A percentile compares a stretch with the other conserved stretches of the same genome.
phyloP scores from a whole-genome alignment of 176 grass and related monocot species.

The Poa pratensis region DNA sequence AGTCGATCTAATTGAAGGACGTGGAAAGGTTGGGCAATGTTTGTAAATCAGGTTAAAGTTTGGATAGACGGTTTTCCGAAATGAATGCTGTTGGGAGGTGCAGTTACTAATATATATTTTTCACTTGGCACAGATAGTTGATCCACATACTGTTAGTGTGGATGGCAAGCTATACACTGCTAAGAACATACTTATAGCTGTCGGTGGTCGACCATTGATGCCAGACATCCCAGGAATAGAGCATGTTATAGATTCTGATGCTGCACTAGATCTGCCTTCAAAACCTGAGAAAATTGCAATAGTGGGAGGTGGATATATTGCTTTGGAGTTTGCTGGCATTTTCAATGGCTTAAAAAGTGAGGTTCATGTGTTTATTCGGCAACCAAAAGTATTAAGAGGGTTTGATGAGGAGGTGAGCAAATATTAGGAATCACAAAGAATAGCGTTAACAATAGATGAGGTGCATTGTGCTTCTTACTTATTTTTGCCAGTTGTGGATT shows the following conservation, averaged over 20 bases:
- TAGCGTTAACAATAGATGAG: slow-evolving; percentile 8
- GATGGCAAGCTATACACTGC: slow-evolving; percentile 73
- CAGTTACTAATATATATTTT: slow-evolving; percentile 35
- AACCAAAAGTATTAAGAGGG: slow-evolving; percentile 75
- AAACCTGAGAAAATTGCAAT: slow-evolving; percentile 79
- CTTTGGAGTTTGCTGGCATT: slow-evolving; percentile 83
- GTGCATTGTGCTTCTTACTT: slow-evolving; percentile 17
- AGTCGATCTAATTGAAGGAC: slow-evolving; percentile 75
- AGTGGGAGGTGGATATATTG: slow-evolving; percentile 80
- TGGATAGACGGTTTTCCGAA: slow-evolving; percentile 21
- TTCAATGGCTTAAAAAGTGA: slow-evolving; percentile 84
- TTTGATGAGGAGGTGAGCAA: slow-evolving; percentile 84
- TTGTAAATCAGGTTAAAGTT: slow-evolving; percentile 46
- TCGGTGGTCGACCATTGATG: slow-evolving; percentile 65
- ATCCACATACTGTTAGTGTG: slow-evolving; percentile 69
- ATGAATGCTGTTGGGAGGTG: slow-evolving; percentile 19
- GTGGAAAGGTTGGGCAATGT: slow-evolving; percentile 69
- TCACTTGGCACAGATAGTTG: slow-evolving; percentile 62
- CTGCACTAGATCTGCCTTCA: slow-evolving; percentile 62
- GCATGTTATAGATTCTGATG: slow-evolving; percentile 76
- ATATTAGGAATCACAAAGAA: background rate
- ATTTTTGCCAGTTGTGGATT: slow-evolving; percentile 33
- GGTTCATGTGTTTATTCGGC: slow-evolving; percentile 84
- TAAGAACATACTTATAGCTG: slow-evolving; percentile 72
- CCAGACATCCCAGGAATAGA: slow-evolving; percentile 76